phyloP scores from a whole-genome alignment of 2,329 filamentous ascomycete genomes.

The Beauveria sp. region DNA sequence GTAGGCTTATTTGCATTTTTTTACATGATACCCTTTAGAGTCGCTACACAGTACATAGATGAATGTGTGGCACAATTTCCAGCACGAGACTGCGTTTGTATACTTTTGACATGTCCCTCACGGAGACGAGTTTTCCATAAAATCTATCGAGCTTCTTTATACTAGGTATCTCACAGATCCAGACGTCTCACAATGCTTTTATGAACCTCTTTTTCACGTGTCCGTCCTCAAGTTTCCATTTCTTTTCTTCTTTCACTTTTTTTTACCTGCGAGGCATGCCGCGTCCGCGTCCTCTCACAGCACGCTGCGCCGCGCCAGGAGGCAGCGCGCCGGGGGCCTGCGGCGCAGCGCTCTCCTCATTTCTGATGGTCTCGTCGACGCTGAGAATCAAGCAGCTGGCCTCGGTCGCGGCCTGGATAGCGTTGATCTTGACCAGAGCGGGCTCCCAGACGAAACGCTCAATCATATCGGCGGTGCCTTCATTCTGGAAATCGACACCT shows the following conservation, averaged over 20 bases:
- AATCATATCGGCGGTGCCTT: conserved; percentile 92
- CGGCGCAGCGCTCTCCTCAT: conserved; percentile 83
- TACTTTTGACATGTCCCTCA: neutral
- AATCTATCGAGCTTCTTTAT: conserved; percentile 17
- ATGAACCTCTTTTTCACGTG: conserved; percentile 14
- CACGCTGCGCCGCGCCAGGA: conserved; percentile 80
- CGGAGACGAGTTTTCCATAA: neutral
- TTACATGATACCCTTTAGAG: conserved; percentile 1
- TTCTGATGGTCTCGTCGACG: conserved; percentile 97
- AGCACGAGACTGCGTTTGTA: neutral
- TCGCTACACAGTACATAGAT: neutral
- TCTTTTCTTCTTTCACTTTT: conserved; percentile 5
- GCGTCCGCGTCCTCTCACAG: conserved; percentile 72
- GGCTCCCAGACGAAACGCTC: conserved; percentile 97
- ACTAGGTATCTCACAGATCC: conserved; percentile 30
- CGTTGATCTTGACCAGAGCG: conserved; percentile 91
- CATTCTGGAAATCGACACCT: conserved; percentile 88
- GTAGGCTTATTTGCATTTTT: neutral
- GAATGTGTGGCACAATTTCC: neutral
- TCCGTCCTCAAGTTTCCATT: conserved; percentile 11
- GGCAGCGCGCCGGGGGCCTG: conserved; percentile 74
- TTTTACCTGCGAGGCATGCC: conserved; percentile 78
- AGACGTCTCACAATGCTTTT: conserved; percentile 16
- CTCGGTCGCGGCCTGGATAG: conserved; percentile 91
- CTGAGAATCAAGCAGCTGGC: conserved; percentile 91